Evolutionary conservation across 2,329 filamentous ascomycete genomes (phyloP), one percentile per base, ranked within the genome.

Genomic region (Pleoardoris graminearum): DNA sequence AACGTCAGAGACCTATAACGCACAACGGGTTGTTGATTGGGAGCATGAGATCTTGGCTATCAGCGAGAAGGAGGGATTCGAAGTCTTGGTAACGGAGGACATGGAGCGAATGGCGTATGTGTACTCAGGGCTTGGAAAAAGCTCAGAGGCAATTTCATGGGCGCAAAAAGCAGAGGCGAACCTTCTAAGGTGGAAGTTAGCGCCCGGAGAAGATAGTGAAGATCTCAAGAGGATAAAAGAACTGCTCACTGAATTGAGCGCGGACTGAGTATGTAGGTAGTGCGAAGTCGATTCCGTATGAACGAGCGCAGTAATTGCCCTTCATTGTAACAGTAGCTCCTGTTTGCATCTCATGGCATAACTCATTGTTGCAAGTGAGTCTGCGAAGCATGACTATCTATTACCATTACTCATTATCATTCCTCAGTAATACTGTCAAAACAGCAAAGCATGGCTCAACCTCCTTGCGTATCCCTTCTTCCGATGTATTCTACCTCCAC

Each of bases 91-190:
- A 7, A 61, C 62, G 8, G 56, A 53, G 19, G 63, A 66, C 35
- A 56, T 62, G 32, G 63, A 66, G 48, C 59, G 63, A 39, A 42
- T 66, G 52, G 62, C 62, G n/a, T 66, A 66, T 48, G 61, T 65
- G 19, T 61, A 66, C 51, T 55, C 59, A 10, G 59, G 60, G 11
- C 50, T 58, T 23, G 60, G 58, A 8, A 54, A 54, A 49, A 16
- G 43, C 11, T 32, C 44, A 14, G 59, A 65, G 22, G 62, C 63
- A 12, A 51, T 45, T 22, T 17, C 29, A 23, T 66, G 61, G 61
- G 63, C 61, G 1, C 43, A 46, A 14, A 65, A 55, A 46, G 61
- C 63, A 0, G 63, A 45, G 33, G 44, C 57, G 27, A 65, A 55
- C 48, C 46, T 66, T 17, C 22, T 59, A 25, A 50, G 57, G 17